Percentiles rank a stretch among this genome's conserved stretches.
Evolutionary conservation across 2,329 filamentous ascomycete species (phyloP).

Genomic region (Colletotrichum sidae): DNA sequence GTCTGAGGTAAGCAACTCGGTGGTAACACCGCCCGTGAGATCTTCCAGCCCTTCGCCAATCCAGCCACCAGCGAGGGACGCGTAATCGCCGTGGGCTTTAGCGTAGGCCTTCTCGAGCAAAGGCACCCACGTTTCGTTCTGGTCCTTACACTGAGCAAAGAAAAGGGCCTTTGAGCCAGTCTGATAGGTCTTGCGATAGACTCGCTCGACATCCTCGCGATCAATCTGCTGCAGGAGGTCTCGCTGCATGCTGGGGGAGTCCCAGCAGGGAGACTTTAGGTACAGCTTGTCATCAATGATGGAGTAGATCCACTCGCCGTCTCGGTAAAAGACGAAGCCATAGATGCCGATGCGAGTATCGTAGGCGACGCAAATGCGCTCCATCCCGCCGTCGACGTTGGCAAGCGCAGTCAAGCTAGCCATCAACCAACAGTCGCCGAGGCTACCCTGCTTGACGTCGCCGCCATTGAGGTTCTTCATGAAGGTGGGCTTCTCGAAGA

Average conservation of each 20-base stretch:
- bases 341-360: slow-evolving; percentile 84
- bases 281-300: slow-evolving; percentile 94
- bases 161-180: slow-evolving; percentile 82
- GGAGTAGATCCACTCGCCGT: slow-evolving; percentile 92
- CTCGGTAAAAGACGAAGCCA: slow-evolving; percentile 88
- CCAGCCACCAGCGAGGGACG: slow-evolving; percentile 76
- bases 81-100: slow-evolving; percentile 85
- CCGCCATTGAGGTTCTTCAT: slow-evolving; percentile 73
- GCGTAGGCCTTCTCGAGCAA: slow-evolving; percentile 86
- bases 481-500: slow-evolving; percentile 80
- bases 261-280: slow-evolving; percentile 84
- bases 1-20: slow-evolving; percentile 75
- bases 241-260: slow-evolving; percentile 80
- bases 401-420: slow-evolving; percentile 81
- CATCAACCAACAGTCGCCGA: slow-evolving; percentile 88
- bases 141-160: slow-evolving; percentile 80
- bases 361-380: slow-evolving; percentile 80
- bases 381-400: slow-evolving; percentile 77
- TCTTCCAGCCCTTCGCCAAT: slow-evolving; percentile 72
- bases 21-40: slow-evolving; percentile 76
- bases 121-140: slow-evolving; percentile 86
- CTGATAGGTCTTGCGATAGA: slow-evolving; percentile 78
- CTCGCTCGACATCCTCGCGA: slow-evolving; percentile 76
- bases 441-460: slow-evolving; percentile 81
- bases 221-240: slow-evolving; percentile 81